Base-by-base conservation (phyloP, 345 rosid genomes). In the Citrus maxima region DNA sequence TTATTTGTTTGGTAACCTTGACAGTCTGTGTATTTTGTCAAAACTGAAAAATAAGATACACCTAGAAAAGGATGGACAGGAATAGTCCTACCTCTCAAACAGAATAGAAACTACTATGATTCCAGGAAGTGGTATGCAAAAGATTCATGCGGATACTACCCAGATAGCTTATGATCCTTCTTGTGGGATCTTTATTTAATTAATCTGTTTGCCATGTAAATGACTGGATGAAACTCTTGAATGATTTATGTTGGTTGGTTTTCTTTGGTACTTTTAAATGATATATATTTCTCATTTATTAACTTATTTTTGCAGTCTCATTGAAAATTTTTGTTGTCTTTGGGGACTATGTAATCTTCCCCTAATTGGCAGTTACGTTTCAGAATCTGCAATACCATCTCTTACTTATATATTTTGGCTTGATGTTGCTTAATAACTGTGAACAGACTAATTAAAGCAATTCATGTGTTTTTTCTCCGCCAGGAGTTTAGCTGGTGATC, bases 401-500 rank as follows among this genome's bases (percentile, higher is more conserved):
- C 64, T 22, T 63, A 75, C 40, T 10, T 40, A 63, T n/a, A 66
- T 18, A 51, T 35, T 66, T 22, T 77, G 5, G 64, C 55, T 54
- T 51, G 42, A 67, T 38, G 56, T 21, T 83, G 42, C 32, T 51
- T 28, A 25, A 49, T 40, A 61, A 38, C 24, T 32, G 16, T 14
- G 13, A 62, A 79, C 24, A 64, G n/a, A 28, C 30, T 14, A 38
- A 49, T 24, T n/a, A 54, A 30, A 78, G 68, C 27, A 74, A 64
- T 28, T 49, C 4, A 16, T 37, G 7, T 55, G 49, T n/a, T 4
- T 42, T 83, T 14, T 67, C 60, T 54, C 40, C 63, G 30, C 73
- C 87, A 95, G 98, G 83, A 92, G 90, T 76, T 70, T 88, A 70
- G 81, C 85, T 79, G 99, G 99, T 73, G 96, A 93, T 85, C 85